Base-by-base conservation (phyloP, 2,329 filamentous ascomycete genomes). In the Keithomyces neogunnii region DNA sequence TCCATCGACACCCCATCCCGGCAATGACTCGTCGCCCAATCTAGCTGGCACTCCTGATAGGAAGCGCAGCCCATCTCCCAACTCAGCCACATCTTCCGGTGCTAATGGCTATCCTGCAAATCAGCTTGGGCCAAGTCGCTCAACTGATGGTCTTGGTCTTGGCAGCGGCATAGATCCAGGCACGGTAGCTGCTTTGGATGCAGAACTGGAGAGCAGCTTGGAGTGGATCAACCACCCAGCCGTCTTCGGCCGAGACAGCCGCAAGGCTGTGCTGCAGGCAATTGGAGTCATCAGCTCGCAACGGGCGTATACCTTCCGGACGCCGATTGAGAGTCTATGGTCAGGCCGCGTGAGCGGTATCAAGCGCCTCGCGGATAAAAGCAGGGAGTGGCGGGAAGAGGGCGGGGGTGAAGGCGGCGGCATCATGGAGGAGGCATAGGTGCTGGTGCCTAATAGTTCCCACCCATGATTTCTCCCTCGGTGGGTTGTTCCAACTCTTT, bases 141-240 rank as follows among this genome's bases (percentile, higher is more conserved):
- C 81, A 3, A 78, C 72, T 48, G 81, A 82, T 55, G 75, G 73
- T 5, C 64, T 88, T 68, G 65, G 78, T 67, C 53, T 86, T 68
- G 58, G 80, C 71, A 80, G 84, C 5, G 88, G 89, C n/a, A 92
- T 99, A 51, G 93, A 99, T 62, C 71, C 81, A 5, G 77, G 76
- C 36, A 93, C 88, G 0, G 92, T 97, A 61, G 76, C 82, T 29
- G 91, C 93, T 2, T 81, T 99, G 19, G 93, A 99, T 66, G 82
- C 88, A 1, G 93, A 99, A 67, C 80, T 99, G 35, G 89, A 96
- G 66, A 82, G 88, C 35, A 89, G 88, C 48, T 74, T 99, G 13
- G 93, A 99, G 69, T 99, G 93, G 93, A 97, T 99, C 68, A 90
- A 87, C 64, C 93, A 99, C 63, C 93, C 93, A 1, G 91, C 91